phyloP scores from a whole-genome alignment of 1,284 basidiomycete species.

The Inonotus obliquus region DNA sequence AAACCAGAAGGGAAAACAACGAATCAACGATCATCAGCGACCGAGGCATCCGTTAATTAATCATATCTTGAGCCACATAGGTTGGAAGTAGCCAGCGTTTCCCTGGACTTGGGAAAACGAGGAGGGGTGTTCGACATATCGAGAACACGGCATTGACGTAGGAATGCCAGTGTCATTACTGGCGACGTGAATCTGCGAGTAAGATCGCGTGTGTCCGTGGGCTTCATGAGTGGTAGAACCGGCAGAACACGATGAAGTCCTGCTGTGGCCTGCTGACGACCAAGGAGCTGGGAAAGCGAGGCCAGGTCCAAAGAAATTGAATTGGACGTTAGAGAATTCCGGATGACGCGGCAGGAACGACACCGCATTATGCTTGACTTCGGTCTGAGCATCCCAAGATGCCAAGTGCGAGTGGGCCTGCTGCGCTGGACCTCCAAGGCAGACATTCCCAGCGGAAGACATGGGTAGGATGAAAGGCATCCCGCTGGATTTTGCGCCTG shows the following conservation, averaged over 20 bases:
- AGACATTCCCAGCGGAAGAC: background rate
- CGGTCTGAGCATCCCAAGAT: constrained; percentile 1
- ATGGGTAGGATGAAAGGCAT: too few species aligned
- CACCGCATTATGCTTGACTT: background rate
- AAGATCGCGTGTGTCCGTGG: constrained; percentile 49
- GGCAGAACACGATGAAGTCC: constrained; percentile 52
- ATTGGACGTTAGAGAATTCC: background rate
- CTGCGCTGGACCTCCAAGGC: constrained; percentile 21
- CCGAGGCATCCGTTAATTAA: background rate
- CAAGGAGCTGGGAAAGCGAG: background rate
- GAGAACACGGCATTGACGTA: background rate
- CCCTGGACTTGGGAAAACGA: background rate
- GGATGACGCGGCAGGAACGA: background rate
- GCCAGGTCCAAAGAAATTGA: background rate
- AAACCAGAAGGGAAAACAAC: background rate
- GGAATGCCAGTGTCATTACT: constrained; percentile 27
- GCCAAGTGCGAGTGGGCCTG: background rate
- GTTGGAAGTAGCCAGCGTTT: constrained; percentile 4
- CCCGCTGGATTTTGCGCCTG: too few species aligned
- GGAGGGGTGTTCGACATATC: constrained; percentile 1
- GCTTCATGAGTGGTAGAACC: constrained; percentile 31
- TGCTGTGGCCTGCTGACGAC: constrained; percentile 47
- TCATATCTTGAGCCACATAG: constrained; percentile 16
- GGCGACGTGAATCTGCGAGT: constrained; percentile 53
- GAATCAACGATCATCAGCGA: background rate